Evolutionary conservation across 768 basidiomycete species (phyloP).

Genomic region (Hericium coralloides): DNA sequence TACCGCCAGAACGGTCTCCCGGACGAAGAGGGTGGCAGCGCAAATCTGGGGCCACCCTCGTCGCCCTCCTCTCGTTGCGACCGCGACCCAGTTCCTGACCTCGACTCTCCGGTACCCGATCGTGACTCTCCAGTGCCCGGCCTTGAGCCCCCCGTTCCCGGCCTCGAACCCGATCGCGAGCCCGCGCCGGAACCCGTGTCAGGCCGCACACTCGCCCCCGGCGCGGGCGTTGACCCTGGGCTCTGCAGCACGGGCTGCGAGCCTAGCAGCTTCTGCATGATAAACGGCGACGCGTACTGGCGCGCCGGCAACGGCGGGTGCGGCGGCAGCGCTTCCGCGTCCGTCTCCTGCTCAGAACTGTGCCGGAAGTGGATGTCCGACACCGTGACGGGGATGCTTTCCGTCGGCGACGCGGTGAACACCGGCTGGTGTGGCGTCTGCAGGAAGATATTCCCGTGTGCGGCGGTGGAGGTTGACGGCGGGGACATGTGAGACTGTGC

Average conservation of each 20-base stretch:
- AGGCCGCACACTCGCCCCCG: not conserved
- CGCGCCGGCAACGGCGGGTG: slow-evolving; percentile 18
- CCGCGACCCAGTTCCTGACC: not conserved
- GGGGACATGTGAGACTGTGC: not conserved
- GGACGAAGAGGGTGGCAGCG: not conserved
- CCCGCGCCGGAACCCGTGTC: not conserved
- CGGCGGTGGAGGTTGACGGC: not conserved
- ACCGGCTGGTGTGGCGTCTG: slow-evolving; percentile 12
- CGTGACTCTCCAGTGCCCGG: slow-evolving; percentile 1
- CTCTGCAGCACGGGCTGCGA: slow-evolving; percentile 4
- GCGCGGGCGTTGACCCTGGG: not conserved
- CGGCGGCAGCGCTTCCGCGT: slow-evolving; percentile 14
- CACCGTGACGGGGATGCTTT: slow-evolving; percentile 26
- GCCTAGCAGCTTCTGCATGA: slow-evolving; percentile 25
- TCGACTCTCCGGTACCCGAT: not conserved
- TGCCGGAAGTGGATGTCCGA: slow-evolving; percentile 30
- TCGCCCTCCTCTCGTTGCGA: not conserved
- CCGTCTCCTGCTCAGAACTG: slow-evolving; percentile 18
- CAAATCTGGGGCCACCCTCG: not conserved
- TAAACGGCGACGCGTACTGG: slow-evolving; percentile 20
- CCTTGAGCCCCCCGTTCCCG: not conserved
- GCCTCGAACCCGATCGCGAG: not conserved
- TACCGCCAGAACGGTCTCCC: not conserved
- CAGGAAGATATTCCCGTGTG: slow-evolving; percentile 1
- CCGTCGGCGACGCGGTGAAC: slow-evolving; percentile 22